A percentile compares a stretch with the other conserved stretches of the same genome.
Evolutionary conservation across 2,329 filamentous ascomycete species (phyloP).

Genomic region (Stemphylium beticola): DNA sequence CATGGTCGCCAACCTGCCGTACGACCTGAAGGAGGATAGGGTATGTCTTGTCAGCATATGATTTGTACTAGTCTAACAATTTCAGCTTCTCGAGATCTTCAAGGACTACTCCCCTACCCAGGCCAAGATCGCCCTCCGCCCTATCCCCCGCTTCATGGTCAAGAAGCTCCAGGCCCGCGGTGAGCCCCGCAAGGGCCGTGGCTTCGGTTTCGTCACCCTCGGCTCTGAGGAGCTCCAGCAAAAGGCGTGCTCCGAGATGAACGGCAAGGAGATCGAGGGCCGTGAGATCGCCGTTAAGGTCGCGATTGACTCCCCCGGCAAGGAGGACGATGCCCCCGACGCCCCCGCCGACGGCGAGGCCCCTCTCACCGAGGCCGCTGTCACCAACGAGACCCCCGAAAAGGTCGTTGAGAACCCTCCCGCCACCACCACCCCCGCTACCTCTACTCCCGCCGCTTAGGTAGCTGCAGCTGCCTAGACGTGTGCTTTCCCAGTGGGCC

Average conservation of each 20-base stretch:
- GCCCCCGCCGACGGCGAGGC: constrained; percentile 49
- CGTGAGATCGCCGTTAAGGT: constrained; percentile 99
- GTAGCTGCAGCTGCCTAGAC: constrained; percentile 32
- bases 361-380: constrained; percentile 39
- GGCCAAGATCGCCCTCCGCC: constrained; percentile 97
- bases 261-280: constrained; percentile 98
- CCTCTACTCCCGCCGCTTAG: constrained; percentile 43
- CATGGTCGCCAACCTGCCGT: constrained; percentile 99
- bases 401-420: constrained; percentile 31
- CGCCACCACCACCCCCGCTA: constrained; percentile 37
- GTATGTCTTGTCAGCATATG: constrained; percentile 57
- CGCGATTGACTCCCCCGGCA: constrained; percentile 98
- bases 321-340: constrained; percentile 80
- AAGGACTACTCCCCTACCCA: constrained; percentile 87
- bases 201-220: constrained; percentile 97
- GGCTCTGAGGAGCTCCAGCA: constrained; percentile 94
- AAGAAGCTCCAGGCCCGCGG: constrained; percentile 99
- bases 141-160: constrained; percentile 99
- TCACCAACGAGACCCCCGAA: constrained; percentile 26
- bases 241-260: constrained; percentile 98
- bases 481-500: constrained; percentile 15
- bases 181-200: constrained; percentile 98
- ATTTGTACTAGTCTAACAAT: constrained; percentile 16
- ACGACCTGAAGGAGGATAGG: constrained; percentile 97
- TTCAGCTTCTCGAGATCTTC: constrained; percentile 96